phyloP scores from a whole-genome alignment of 306 rosid species.

The Albizia julibrissin region DNA sequence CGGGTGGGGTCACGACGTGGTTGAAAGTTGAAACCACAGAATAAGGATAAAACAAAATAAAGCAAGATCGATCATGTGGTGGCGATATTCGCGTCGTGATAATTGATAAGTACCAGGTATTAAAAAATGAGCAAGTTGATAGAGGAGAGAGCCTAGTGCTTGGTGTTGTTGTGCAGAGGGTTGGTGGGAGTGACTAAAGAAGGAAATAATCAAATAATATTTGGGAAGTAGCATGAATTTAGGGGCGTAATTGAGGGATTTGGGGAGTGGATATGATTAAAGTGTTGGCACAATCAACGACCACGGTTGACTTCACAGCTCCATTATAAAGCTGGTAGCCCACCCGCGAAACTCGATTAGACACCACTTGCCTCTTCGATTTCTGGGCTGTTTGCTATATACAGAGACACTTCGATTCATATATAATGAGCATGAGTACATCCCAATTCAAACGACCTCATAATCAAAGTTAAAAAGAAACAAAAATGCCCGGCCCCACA shows the following conservation, averaged over 20 bases:
- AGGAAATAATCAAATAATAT: not conserved
- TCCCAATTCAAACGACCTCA: no score
- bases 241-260: conserved; percentile 8
- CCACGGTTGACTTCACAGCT: not conserved
- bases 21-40: not conserved
- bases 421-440: no score
- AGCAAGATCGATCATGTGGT: not conserved
- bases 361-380: conserved; percentile 25
- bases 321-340: not conserved
- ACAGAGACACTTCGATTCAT: no score
- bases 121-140: not conserved
- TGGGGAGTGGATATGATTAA: conserved; percentile 24
- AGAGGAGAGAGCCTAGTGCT: not conserved
- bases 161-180: not conserved
- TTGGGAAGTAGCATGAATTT: not conserved
- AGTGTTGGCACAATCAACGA: not conserved
- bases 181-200: not conserved
- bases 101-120: not conserved
- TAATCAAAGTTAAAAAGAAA: no score
- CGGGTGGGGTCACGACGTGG: conserved; percentile 12
- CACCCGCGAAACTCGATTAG: conserved; percentile 26
- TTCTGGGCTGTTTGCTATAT: not conserved
- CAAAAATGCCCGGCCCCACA: no score
- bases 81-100: not conserved
- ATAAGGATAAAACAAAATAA: not conserved